These are phyloP conservation scores for Rhododendron mucronatum DNA, from an alignment of 148 eudicot species.

Conservation along the genomic window DNA sequence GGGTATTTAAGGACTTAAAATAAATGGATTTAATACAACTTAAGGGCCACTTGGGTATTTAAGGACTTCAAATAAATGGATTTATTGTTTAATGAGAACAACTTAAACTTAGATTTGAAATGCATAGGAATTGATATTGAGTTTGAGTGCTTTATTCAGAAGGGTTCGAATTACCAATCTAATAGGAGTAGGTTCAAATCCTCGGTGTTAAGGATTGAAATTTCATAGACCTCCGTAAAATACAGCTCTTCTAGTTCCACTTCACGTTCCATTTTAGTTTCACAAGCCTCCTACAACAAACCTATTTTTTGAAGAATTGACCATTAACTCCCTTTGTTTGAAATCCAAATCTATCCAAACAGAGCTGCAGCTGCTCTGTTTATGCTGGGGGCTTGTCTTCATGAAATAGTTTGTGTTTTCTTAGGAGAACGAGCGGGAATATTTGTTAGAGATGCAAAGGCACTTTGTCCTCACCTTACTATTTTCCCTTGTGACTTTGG, in stretches of 20 bases:
- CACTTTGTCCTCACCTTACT: slow-evolving; percentile 83
- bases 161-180: neutral
- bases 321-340: neutral
- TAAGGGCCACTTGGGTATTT: neutral
- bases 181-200: neutral
- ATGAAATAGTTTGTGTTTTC: neutral
- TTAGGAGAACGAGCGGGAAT: slow-evolving; percentile 89
- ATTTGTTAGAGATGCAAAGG: slow-evolving; percentile 93
- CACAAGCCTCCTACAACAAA: neutral
- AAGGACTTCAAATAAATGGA: neutral
- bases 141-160: neutral
- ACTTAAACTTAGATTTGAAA: neutral
- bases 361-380: neutral
- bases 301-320: neutral
- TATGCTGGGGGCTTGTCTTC: neutral
- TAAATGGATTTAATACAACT: neutral
- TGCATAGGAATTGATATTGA: neutral
- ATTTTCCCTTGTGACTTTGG: slow-evolving; percentile 81
- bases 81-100: neutral
- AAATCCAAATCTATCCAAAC: neutral
- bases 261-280: neutral
- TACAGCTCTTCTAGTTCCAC: neutral
- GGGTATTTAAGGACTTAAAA: too few species aligned
- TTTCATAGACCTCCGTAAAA: neutral
- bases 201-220: neutral